A percentile compares a stretch with the other conserved stretches of the same genome.
phyloP scores from a whole-genome alignment of 106 monocot species.

The Triglochin maritima region DNA sequence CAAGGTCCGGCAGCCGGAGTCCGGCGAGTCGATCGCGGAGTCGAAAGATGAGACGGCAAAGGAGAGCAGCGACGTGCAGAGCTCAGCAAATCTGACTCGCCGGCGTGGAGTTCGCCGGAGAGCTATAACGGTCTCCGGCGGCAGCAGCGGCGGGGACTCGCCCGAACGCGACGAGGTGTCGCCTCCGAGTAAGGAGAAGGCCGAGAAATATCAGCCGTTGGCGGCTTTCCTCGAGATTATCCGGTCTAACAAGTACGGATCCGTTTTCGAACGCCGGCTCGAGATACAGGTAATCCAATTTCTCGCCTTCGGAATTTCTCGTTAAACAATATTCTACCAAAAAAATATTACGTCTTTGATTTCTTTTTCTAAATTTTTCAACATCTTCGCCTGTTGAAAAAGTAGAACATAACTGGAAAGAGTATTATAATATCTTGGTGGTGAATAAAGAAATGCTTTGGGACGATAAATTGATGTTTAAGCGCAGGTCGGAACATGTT shows the following conservation, averaged over 20 bases:
- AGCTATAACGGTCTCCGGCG: background rate
- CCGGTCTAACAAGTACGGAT: slow-evolving; percentile 42
- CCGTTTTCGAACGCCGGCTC: slow-evolving; percentile 62
- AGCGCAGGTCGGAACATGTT: too few relatives aligned
- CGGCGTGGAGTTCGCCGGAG: background rate
- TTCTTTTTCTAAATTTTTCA: too few relatives aligned
- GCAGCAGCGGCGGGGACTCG: slow-evolving; percentile 10
- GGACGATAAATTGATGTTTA: too few relatives aligned
- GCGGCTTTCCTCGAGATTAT: slow-evolving; percentile 33
- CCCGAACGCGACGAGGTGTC: slow-evolving; percentile 29
- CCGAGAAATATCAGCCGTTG: slow-evolving; percentile 53
- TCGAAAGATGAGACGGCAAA: slow-evolving; percentile 33
- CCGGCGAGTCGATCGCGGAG: slow-evolving; percentile 55
- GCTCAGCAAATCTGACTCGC: slow-evolving; percentile 47
- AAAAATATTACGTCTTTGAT: too few relatives aligned
- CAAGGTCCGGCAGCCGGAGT: slow-evolving; percentile 10
- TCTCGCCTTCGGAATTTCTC: background rate
- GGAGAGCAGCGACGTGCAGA: slow-evolving; percentile 80
- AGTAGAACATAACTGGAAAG: too few relatives aligned
- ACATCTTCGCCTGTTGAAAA: too few relatives aligned
- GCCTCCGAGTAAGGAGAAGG: background rate
- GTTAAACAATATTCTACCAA: too few relatives aligned
- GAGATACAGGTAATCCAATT: slow-evolving; percentile 53
- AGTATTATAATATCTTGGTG: too few relatives aligned
- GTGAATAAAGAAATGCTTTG: too few relatives aligned